Evolutionary conservation across 306 rosid genomes (phyloP).

Genomic region (Gastrolobium villosum): DNA sequence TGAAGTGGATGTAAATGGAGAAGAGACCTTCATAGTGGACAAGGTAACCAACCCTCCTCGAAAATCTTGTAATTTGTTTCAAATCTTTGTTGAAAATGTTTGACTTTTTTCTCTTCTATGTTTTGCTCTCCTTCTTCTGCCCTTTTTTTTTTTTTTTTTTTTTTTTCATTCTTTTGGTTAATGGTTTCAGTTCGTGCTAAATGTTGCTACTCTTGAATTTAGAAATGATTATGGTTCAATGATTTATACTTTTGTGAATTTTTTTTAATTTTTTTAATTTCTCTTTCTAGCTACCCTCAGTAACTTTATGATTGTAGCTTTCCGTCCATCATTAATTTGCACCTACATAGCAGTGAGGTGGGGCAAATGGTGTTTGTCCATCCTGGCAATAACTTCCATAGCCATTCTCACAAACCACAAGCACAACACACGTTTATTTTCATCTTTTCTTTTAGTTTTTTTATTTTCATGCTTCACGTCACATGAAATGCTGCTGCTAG

Average conservation of each 20-base stretch:
- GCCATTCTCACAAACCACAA: constrained; percentile 48
- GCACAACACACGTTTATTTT: constrained; percentile 25
- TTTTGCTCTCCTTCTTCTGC: constrained; percentile 14
- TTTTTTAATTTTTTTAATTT: constrained; percentile 36
- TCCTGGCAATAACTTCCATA: constrained; percentile 50
- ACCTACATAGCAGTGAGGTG: constrained; percentile 67
- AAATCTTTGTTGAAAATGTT: constrained; percentile 7
- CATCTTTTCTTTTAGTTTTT: constrained; percentile 26
- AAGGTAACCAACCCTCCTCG: constrained; percentile 62
- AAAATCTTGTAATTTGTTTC: constrained; percentile 23
- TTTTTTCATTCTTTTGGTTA: constrained; percentile 44
- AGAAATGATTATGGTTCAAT: constrained; percentile 54
- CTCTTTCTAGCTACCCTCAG: constrained; percentile 35
- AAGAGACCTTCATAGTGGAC: constrained; percentile 86
- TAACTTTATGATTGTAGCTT: constrained; percentile 49
- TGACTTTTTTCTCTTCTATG: not conserved
- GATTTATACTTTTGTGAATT: constrained; percentile 42
- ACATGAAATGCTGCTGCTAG: constrained; percentile 65
- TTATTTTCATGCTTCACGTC: constrained; percentile 12
- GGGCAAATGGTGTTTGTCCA: constrained; percentile 54
- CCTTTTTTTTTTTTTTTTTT: not conserved
- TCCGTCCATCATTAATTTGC: constrained; percentile 59
- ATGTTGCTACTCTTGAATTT: constrained; percentile 41
- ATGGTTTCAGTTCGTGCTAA: constrained; percentile 32
- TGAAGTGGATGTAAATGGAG: constrained; percentile 95